These are phyloP conservation scores for Prunus padus DNA, from an alignment of 306 rosid species.

Conservation along the genomic window DNA sequence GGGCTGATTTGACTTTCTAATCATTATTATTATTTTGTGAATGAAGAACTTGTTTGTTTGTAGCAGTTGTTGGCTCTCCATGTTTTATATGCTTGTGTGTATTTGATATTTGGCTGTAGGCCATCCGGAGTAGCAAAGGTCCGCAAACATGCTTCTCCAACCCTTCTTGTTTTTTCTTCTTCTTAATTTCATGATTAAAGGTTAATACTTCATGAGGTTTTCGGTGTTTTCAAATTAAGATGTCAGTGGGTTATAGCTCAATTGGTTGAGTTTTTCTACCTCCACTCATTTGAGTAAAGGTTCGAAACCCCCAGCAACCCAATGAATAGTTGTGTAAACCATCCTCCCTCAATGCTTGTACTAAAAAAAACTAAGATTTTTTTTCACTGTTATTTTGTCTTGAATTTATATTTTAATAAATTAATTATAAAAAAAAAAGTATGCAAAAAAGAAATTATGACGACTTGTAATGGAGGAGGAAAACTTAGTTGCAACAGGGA, in stretches of 20 bases:
- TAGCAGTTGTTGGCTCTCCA: background rate
- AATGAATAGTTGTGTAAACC: too few species aligned
- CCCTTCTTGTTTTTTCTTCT: too few species aligned
- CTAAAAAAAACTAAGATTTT: too few species aligned
- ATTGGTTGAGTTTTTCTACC: too few species aligned
- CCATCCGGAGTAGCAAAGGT: background rate
- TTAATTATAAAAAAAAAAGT: background rate
- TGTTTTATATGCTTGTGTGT: background rate
- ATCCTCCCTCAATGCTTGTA: background rate
- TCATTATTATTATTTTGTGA: background rate
- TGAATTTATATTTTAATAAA: background rate
- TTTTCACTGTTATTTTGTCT: background rate
- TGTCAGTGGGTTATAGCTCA: too few species aligned
- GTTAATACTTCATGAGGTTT: too few species aligned
- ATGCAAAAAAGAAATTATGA: background rate
- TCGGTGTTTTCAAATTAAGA: too few species aligned
- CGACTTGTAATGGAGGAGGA: too few species aligned
- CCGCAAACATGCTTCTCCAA: too few species aligned
- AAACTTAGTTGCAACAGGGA: too few species aligned
- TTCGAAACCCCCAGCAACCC: too few species aligned
- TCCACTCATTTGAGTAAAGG: too few species aligned
- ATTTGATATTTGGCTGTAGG: background rate
- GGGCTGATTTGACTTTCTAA: background rate
- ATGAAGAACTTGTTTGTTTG: background rate
- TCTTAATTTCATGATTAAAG: background rate